Conservation (phyloP, 2,329 filamentous ascomycete genomes). For the Monosporascus sp. region DNA sequence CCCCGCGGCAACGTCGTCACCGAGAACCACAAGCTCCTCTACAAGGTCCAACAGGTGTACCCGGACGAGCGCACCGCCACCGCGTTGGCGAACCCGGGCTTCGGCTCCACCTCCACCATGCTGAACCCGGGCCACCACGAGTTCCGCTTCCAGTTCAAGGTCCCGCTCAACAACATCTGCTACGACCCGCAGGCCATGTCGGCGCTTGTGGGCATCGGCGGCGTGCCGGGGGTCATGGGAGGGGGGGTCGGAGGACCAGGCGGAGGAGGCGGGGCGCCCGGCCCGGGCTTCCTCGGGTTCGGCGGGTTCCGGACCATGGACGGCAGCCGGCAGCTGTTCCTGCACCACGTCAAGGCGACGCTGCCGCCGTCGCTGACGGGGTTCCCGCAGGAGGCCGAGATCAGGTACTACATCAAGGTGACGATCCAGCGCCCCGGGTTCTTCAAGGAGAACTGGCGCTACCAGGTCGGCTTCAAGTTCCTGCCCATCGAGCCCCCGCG, state of each 20-base stretch:
- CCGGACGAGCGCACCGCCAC: constrained; percentile 47
- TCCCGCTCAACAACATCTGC: constrained; percentile 72
- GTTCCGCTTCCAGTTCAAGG: constrained; percentile 74
- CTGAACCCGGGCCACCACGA: constrained; percentile 65
- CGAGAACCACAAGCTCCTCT: constrained; percentile 69
- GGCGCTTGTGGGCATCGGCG: constrained; percentile 48
- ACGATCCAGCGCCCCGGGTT: constrained; percentile 84
- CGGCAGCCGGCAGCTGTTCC: constrained; percentile 55
- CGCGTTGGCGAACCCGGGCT: constrained; percentile 30
- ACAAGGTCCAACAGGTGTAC: constrained; percentile 68
- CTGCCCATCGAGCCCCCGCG: constrained; percentile 88
- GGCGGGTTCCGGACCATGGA: constrained; percentile 56
- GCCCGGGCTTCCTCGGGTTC: constrained; percentile 39
- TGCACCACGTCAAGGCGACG: constrained; percentile 73
- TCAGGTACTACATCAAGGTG: constrained; percentile 92
- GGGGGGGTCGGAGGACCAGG: neutral
- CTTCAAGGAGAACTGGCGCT: constrained; percentile 83
- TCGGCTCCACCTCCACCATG: constrained; percentile 40
- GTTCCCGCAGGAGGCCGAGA: constrained; percentile 81
- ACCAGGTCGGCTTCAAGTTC: constrained; percentile 69
- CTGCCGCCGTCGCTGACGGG: constrained; percentile 86
- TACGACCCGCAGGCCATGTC: constrained; percentile 48
- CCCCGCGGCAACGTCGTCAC: constrained; percentile 37
- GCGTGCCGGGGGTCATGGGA: constrained; percentile 33
- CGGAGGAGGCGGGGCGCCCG: constrained; percentile 9